These are phyloP conservation scores for Corynascus novoguineensis DNA, from an alignment of 495 filamentous ascomycete species.

Conservation along the genomic window DNA sequence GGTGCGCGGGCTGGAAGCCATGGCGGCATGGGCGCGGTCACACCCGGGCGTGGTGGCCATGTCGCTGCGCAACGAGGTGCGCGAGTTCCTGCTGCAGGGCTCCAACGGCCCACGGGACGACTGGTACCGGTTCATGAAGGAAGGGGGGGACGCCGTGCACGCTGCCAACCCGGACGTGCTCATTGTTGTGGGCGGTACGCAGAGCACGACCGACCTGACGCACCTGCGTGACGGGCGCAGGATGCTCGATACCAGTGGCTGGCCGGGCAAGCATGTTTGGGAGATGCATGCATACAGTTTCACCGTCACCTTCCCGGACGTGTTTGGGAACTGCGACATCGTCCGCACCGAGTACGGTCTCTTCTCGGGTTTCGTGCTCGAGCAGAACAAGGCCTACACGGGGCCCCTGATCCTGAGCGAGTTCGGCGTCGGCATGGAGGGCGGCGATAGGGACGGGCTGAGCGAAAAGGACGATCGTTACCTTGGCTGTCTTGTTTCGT, in stretches of 20 bases:
- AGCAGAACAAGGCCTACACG: constrained; percentile 38
- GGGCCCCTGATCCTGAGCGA: constrained; percentile 45
- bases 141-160: constrained; percentile 40
- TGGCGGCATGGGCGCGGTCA: constrained; percentile 35
- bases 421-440: constrained; percentile 46
- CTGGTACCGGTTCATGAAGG: constrained; percentile 43
- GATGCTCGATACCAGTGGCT: constrained; percentile 38
- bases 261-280: constrained; percentile 45
- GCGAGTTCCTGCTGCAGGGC: constrained; percentile 38
- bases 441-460: constrained; percentile 32
- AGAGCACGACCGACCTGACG: constrained; percentile 40
- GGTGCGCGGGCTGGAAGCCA: constrained; percentile 38
- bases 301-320: constrained; percentile 40
- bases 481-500: constrained; percentile 40
- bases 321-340: constrained; percentile 35
- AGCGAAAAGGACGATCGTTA: constrained; percentile 33
- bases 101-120: constrained; percentile 35
- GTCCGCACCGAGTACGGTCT: constrained; percentile 37
- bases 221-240: constrained; percentile 29
- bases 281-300: constrained; percentile 49
- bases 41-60: constrained; percentile 44
- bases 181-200: constrained; percentile 43
- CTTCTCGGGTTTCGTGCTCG: constrained; percentile 42
- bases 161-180: constrained; percentile 39
- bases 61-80: constrained; percentile 46